Percentiles rank a stretch among this genome's conserved stretches.
Evolutionary conservation across 2,329 filamentous ascomycete species (phyloP).

Genomic region (Ustulina deusta): DNA sequence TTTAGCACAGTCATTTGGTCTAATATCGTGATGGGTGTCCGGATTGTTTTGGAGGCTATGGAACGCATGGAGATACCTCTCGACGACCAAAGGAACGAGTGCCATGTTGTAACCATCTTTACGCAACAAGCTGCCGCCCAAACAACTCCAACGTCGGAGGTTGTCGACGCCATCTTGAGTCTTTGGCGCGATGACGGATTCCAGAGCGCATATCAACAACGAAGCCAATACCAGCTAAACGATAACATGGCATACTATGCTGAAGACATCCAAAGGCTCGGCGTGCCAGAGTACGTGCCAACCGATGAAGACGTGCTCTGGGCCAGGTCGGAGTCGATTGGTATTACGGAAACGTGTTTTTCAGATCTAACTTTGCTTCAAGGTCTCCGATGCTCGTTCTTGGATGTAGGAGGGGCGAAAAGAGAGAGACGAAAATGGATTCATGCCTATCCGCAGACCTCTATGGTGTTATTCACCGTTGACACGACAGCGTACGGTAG

Average conservation of each 20-base stretch:
- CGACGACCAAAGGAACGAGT: background rate
- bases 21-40: too few relatives aligned
- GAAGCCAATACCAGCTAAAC: background rate
- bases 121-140: background rate
- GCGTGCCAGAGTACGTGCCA: background rate
- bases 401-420: slow-evolving; percentile 1
- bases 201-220: background rate
- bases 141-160: background rate
- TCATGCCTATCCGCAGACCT: background rate
- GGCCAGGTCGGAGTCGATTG: background rate
- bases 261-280: background rate
- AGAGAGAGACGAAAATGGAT: slow-evolving; percentile 1
- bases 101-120: background rate
- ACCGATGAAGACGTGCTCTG: slow-evolving; percentile 1
- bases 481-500: slow-evolving; percentile 12
- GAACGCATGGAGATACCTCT: background rate
- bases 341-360: background rate
- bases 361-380: background rate
- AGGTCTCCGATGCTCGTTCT: background rate
- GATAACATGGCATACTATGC: slow-evolving; percentile 9
- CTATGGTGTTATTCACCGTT: slow-evolving; percentile 10
- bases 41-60: background rate
- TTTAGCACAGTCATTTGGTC: background rate
- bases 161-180: background rate
- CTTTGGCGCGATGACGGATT: slow-evolving; percentile 1